Conservation (phyloP, 495 filamentous ascomycete genomes). For the Glutinoglossum americanum region DNA sequence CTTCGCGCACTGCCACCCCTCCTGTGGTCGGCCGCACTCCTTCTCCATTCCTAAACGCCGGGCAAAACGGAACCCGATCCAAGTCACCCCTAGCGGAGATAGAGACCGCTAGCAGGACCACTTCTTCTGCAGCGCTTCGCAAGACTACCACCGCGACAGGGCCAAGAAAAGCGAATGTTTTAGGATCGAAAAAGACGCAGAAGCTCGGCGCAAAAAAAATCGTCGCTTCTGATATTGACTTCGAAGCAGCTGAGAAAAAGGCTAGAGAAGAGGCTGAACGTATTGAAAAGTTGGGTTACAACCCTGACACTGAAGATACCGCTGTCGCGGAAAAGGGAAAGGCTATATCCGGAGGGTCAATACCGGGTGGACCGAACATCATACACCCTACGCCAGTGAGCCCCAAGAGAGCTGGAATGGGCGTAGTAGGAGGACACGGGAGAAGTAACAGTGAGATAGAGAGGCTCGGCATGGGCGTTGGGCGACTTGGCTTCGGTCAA, state of each 20-base stretch:
- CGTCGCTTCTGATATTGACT: slow-evolving; percentile 61
- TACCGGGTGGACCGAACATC: slow-evolving; percentile 33
- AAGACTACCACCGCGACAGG: slow-evolving; percentile 38
- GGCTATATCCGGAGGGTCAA: slow-evolving; percentile 23
- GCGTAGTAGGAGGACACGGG: slow-evolving; percentile 29
- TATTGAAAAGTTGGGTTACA: slow-evolving; percentile 94
- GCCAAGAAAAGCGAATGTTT: slow-evolving; percentile 58
- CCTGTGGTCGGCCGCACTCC: slow-evolving; percentile 64
- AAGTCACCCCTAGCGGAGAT: slow-evolving; percentile 58
- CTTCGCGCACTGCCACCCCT: slow-evolving; percentile 76
- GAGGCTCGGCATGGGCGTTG: slow-evolving; percentile 77
- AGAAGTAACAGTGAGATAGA: slow-evolving; percentile 58
- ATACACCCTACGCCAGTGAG: slow-evolving; percentile 54
- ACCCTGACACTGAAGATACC: slow-evolving; percentile 67
- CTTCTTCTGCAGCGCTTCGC: slow-evolving; percentile 50
- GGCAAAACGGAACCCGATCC: slow-evolving; percentile 44
- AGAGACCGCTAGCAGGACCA: slow-evolving; percentile 37
- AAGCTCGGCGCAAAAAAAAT: slow-evolving; percentile 90
- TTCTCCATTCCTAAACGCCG: slow-evolving; percentile 70
- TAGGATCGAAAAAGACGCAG: slow-evolving; percentile 71
- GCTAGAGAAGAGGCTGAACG: slow-evolving; percentile 94
- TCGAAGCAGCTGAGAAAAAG: slow-evolving; percentile 90
- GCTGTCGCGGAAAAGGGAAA: slow-evolving; percentile 27
- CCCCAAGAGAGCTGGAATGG: slow-evolving; percentile 37
- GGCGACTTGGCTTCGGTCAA: slow-evolving; percentile 77